Base-by-base conservation (phyloP, 2,329 filamentous ascomycete species). In the Arthrobotrys pseudoclavata region DNA sequence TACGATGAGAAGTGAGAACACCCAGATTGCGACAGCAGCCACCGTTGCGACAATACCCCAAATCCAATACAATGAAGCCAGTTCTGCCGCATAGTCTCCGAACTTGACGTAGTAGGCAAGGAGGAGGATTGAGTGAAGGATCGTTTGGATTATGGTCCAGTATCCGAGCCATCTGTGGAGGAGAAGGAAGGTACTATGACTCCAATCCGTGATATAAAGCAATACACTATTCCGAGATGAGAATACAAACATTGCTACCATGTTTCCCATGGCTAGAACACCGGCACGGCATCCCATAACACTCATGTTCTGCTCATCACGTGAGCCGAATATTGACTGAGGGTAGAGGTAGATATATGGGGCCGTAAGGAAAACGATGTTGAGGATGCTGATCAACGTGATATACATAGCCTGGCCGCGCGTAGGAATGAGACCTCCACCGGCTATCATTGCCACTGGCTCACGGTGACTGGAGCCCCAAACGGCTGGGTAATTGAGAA, bases 151-250 rank as follows among this genome's bases (percentile, higher is more conserved):
- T 12, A 81, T 76, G 22, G 70, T 80, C 40, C 80, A 79, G 60
- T 81, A 80, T 0, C 81, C 83, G 12, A 84, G 79, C 82, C 83
- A 84, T 31, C 84, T 82, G 71, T 85, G 84, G 0, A 85, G 80
- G 0, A 84, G 79, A 0, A 85, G 79, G 45, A 82, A 85, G 0
- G 84, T 85, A 18, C 81, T 78, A 74, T 84, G 80, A 57, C 82
- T 83, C 84, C 84, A 84, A 77, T 83, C 81, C 1, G 84, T 84
- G 13, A 85, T 0, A 60, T 81, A 82, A 1, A 84, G 79, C 0
- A 85, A 81, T 0, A 83, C 12, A 60, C 84, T 85, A 72, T 85
- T 85, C 13, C 84, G 80, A 1, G 82, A 80, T 0, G 83, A 79
- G 60, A 84, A 85, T 0, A 85, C 78, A 34, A 84, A 81, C 1